These are phyloP conservation scores for Helichrysum umbraculigerum DNA, from an alignment of 129 eudicot species.

Conservation along the genomic window DNA sequence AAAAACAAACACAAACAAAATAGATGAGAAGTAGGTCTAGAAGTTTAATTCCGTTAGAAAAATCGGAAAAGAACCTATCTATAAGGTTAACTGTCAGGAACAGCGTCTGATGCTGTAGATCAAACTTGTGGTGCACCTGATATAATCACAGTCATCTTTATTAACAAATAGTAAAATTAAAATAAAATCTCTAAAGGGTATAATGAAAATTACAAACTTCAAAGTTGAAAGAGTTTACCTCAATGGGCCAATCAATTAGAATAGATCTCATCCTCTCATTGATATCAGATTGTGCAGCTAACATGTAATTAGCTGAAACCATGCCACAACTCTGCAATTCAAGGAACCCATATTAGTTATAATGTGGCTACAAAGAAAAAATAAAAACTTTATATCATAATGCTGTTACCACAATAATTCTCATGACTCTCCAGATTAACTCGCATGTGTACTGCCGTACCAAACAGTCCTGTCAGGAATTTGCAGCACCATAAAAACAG, in stretches of 20 bases:
- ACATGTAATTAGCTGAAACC: constrained; percentile 74
- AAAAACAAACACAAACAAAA: too few relatives aligned
- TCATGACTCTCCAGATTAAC: too few relatives aligned
- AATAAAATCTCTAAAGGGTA: constrained; percentile 8
- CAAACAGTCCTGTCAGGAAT: too few relatives aligned
- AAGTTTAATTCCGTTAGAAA: too few relatives aligned
- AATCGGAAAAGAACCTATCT: constrained; percentile 86
- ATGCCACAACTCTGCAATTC: constrained; percentile 56
- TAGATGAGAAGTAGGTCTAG: too few relatives aligned
- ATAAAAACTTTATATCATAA: constrained; percentile 6
- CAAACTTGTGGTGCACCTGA: constrained; percentile 94
- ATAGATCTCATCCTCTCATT: constrained; percentile 88
- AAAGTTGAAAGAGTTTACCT: constrained; percentile 50
- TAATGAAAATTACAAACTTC: background rate
- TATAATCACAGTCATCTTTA: constrained; percentile 4
- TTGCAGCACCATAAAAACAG: too few relatives aligned
- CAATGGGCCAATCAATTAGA: constrained; percentile 89
- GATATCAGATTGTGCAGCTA: constrained; percentile 59
- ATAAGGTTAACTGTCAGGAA: constrained; percentile 80
- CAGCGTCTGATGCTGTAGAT: constrained; percentile 77
- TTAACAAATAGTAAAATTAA: background rate
- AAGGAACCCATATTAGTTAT: background rate
- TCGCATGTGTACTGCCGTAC: too few relatives aligned
- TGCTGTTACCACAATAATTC: constrained; percentile 54
- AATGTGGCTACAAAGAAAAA: constrained; percentile 18